Conservation (phyloP, 176 grass and related monocot genomes). For the Cymbopogon citratus region DNA sequence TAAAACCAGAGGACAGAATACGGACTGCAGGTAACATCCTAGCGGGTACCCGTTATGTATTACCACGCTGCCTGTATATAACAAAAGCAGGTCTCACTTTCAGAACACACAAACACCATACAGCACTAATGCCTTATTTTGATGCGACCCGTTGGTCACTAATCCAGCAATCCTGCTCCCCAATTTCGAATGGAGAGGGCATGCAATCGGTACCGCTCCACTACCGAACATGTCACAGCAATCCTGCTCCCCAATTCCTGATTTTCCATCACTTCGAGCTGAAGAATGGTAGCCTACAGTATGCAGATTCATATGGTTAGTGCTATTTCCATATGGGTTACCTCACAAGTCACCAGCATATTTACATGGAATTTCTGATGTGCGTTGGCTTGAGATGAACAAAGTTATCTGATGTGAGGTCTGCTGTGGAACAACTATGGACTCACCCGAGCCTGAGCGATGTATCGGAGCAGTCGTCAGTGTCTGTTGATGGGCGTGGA, state of each 20-base stretch:
- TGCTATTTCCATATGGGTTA: background rate
- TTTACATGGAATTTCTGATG: slow-evolving; percentile 5
- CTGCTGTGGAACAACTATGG: too few species aligned
- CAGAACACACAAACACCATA: slow-evolving; percentile 35
- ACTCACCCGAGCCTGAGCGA: slow-evolving; percentile 66
- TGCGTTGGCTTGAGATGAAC: too few species aligned
- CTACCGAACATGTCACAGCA: background rate
- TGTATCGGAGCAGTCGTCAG: slow-evolving; percentile 45
- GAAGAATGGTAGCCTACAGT: slow-evolving; percentile 37
- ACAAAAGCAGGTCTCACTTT: slow-evolving; percentile 16
- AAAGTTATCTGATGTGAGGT: too few species aligned
- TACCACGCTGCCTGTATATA: background rate
- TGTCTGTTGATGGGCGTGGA: slow-evolving; percentile 7
- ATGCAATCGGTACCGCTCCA: background rate
- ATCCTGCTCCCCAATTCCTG: too few species aligned
- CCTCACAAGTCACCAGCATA: background rate
- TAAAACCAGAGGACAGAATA: background rate
- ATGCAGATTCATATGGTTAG: background rate
- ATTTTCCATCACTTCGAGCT: slow-evolving; percentile 33
- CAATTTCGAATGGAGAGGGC: background rate
- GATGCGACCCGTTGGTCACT: background rate
- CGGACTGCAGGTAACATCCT: background rate
- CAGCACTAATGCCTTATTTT: slow-evolving; percentile 24
- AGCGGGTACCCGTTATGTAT: background rate
- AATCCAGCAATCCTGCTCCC: background rate